Evolutionary conservation across 768 basidiomycete genomes (phyloP).

Genomic region (Sarcodon sp.): DNA sequence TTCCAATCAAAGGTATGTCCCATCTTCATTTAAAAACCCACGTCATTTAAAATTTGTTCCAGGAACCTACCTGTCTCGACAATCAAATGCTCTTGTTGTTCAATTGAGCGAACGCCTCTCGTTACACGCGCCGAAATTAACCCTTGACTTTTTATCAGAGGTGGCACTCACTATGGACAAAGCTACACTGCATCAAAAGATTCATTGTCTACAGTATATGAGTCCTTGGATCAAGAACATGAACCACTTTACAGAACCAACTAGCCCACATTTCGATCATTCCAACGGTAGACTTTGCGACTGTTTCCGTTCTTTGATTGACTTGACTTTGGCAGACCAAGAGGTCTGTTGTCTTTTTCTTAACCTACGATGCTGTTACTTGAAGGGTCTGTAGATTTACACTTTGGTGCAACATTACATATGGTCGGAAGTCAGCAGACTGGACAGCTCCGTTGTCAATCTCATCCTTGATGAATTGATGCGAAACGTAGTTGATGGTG

Average conservation of each 20-base stretch:
- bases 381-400: conserved; percentile 31
- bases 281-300: conserved; percentile 70
- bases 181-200: conserved; percentile 36
- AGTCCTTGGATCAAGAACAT: conserved; percentile 85
- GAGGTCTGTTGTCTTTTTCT: conserved; percentile 32
- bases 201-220: conserved; percentile 71
- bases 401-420: conserved; percentile 58
- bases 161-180: conserved; percentile 56
- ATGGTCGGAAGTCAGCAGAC: conserved; percentile 65
- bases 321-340: conserved; percentile 58
- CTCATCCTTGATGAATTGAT: conserved; percentile 71
- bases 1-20: conserved; percentile 53
- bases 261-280: conserved; percentile 52
- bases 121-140: conserved; percentile 65
- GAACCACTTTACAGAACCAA: conserved; percentile 54
- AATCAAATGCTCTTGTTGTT: conserved; percentile 45
- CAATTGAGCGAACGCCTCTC: conserved; percentile 64
- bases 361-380: not conserved
- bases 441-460: conserved; percentile 57
- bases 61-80: conserved; percentile 66
- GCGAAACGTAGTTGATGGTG: conserved; percentile 73
- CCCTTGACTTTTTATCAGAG: conserved; percentile 83
- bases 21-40: not conserved
- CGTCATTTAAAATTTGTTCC: not conserved
- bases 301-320: conserved; percentile 67